These are phyloP conservation scores for Capsicum baccatum DNA, from an alignment of 257 asterid species.

Conservation along the genomic window DNA sequence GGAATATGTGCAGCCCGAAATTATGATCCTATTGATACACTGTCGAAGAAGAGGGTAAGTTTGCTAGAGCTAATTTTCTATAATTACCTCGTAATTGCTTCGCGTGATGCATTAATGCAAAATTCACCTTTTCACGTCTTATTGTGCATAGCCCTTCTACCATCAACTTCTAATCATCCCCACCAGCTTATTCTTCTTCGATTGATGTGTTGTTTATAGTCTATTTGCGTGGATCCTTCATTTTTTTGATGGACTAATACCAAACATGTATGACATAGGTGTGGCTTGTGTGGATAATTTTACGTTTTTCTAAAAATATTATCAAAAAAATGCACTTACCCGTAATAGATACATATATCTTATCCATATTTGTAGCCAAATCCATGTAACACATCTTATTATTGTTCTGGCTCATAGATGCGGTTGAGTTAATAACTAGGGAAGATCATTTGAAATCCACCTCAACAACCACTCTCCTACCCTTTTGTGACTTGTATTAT, in stretches of 20 bases:
- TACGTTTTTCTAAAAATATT: neutral
- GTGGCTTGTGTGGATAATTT: neutral
- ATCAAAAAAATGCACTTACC: neutral
- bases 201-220: neutral
- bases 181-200: neutral
- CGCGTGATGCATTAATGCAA: neutral
- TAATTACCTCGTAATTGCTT: neutral
- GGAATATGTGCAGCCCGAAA: constrained; percentile 85
- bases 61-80: constrained; percentile 20
- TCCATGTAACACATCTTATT: neutral
- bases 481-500: constrained; percentile 2
- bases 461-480: neutral
- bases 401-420: neutral
- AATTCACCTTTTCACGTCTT: neutral
- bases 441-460: neutral
- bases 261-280: neutral
- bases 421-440: neutral
- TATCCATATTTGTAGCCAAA: neutral
- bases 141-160: neutral
- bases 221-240: neutral
- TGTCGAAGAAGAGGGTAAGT: constrained; percentile 81
- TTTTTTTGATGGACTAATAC: neutral
- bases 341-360: neutral
- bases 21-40: constrained; percentile 91
- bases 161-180: neutral